Percentiles rank a stretch among this genome's conserved stretches.
Evolutionary conservation across 306 rosid genomes (phyloP).

Genomic region (Datisca glomerata): DNA sequence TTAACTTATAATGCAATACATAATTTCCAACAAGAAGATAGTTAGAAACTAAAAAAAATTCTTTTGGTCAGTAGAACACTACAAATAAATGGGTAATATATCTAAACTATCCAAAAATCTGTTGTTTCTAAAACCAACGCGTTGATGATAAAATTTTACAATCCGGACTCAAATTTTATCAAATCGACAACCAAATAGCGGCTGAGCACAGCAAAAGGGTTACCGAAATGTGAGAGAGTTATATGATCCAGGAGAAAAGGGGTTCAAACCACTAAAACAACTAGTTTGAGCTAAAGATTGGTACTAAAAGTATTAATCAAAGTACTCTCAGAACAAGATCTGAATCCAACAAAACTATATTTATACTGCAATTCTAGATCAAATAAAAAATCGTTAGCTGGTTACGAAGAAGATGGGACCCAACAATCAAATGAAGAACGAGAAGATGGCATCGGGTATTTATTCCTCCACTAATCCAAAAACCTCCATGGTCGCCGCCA

Average conservation of each 20-base stretch:
- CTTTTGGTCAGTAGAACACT: too few species aligned
- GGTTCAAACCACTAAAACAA: slow-evolving; percentile 21
- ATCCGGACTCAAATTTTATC: background rate
- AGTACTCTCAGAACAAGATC: slow-evolving; percentile 40
- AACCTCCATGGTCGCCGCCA: too few species aligned
- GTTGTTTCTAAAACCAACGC: too few species aligned
- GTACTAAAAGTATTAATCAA: slow-evolving; percentile 22
- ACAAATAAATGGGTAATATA: too few species aligned
- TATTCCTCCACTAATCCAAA: too few species aligned
- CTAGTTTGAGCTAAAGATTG: slow-evolving; percentile 35
- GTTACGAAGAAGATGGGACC: slow-evolving; percentile 35
- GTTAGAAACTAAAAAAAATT: too few species aligned
- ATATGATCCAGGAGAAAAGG: slow-evolving; percentile 18
- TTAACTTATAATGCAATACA: too few species aligned
- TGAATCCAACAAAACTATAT: slow-evolving; percentile 28
- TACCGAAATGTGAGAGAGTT: slow-evolving; percentile 11
- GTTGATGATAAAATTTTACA: background rate
- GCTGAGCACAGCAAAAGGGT: too few species aligned
- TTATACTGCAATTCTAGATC: slow-evolving; percentile 22
- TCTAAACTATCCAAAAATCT: too few species aligned
- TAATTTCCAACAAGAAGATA: too few species aligned
- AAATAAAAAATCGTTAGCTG: slow-evolving; percentile 12
- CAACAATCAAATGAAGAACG: slow-evolving; percentile 95
- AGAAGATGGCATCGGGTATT: too few species aligned
- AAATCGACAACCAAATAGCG: too few species aligned